A percentile compares a stretch with the other conserved stretches of the same genome.
Evolutionary conservation across 2,329 filamentous ascomycete genomes (phyloP).

Genomic region (Cordyceps farinosa): DNA sequence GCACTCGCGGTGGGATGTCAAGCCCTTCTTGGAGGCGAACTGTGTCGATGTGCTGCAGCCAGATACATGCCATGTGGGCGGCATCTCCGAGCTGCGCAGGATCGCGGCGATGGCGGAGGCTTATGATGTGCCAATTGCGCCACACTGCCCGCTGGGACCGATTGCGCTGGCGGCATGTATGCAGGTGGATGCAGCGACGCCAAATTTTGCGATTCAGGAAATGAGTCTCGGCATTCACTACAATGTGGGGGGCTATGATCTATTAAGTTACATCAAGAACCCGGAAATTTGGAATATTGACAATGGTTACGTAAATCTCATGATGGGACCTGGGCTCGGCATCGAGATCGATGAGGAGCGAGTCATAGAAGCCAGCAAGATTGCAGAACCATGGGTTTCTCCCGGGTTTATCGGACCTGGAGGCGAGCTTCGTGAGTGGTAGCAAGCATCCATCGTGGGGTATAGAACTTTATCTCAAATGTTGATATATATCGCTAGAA

Average conservation of each 20-base stretch:
- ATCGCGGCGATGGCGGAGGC: conserved; percentile 70
- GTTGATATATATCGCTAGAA: conserved; percentile 6
- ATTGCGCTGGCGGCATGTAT: conserved; percentile 69
- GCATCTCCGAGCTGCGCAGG: conserved; percentile 66
- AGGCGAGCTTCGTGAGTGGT: conserved; percentile 67
- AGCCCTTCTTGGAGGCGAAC: conserved; percentile 64
- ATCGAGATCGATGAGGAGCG: conserved; percentile 70
- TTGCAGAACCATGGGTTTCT: conserved; percentile 60
- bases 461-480: background rate
- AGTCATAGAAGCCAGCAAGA: conserved; percentile 55
- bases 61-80: conserved; percentile 68
- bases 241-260: conserved; percentile 62
- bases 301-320: conserved; percentile 61
- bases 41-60: conserved; percentile 71
- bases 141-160: conserved; percentile 70
- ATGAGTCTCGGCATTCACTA: conserved; percentile 81
- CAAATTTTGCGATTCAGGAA: conserved; percentile 71
- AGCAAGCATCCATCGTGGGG: conserved; percentile 19
- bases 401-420: conserved; percentile 67
- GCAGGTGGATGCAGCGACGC: conserved; percentile 58
- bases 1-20: conserved; percentile 70
- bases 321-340: conserved; percentile 60
- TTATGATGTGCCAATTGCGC: conserved; percentile 70
- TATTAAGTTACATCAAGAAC: conserved; percentile 64
- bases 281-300: conserved; percentile 62